A percentile compares a stretch with the other conserved stretches of the same genome.
phyloP scores from a whole-genome alignment of 805 yeast genomes.

The Nakazawaea ambrosiae region DNA sequence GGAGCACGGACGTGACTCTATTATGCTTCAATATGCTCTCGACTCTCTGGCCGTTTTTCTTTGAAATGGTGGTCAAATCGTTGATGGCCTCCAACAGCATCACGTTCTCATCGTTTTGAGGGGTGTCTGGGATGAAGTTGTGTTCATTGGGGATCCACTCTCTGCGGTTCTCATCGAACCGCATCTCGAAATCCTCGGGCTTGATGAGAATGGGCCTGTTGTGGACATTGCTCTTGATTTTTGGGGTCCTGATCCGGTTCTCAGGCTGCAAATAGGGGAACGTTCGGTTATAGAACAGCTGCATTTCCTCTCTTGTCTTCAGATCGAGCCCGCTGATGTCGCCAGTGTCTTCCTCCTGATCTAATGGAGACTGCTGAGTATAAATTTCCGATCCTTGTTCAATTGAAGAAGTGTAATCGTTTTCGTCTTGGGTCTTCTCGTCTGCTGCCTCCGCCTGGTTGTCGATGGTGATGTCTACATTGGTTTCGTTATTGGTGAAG shows the following conservation, averaged over 20 bases:
- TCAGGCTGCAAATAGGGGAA: slow-evolving; percentile 11
- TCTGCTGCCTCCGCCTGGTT: neutral
- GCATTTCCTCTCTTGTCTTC: neutral
- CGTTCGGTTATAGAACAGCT: slow-evolving; percentile 4
- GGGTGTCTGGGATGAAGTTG: neutral
- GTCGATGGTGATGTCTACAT: neutral
- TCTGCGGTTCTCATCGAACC: slow-evolving; percentile 1
- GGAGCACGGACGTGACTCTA: neutral
- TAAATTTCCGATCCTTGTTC: neutral
- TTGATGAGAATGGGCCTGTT: slow-evolving; percentile 6
- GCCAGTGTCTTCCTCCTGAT: neutral
- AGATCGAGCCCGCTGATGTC: no score
- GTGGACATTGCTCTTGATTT: slow-evolving; percentile 2
- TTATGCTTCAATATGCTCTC: slow-evolving; percentile 2
- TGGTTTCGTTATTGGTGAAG: neutral
- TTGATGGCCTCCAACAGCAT: slow-evolving; percentile 8
- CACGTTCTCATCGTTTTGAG: slow-evolving; percentile 7
- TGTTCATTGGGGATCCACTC: slow-evolving; percentile 6
- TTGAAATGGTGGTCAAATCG: slow-evolving; percentile 7
- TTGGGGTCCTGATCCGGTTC: slow-evolving; percentile 7
- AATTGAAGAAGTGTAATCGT: neutral
- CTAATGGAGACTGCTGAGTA: neutral
- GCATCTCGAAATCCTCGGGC: slow-evolving; percentile 10
- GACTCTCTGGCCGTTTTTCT: neutral
- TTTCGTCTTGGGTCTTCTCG: neutral